Percentiles rank a stretch among this genome's conserved stretches.
phyloP scores from a whole-genome alignment of 2,329 filamentous ascomycete species.

The Claviceps sorghi region DNA sequence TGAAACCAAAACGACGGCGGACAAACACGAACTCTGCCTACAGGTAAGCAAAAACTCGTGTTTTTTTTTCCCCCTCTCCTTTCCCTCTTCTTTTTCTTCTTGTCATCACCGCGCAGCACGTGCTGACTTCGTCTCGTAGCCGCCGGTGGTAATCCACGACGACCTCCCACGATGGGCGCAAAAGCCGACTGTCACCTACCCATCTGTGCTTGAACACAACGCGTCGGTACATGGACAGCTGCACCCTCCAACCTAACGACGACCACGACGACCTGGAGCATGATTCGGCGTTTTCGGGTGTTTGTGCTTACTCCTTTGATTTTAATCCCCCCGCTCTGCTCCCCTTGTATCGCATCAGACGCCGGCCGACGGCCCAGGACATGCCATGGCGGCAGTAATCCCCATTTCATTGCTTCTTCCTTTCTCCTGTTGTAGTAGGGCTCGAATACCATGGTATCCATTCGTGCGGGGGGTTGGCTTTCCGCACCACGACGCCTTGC shows the following conservation, averaged over 20 bases:
- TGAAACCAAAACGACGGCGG: constrained; percentile 18
- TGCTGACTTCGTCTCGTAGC: constrained; percentile 10
- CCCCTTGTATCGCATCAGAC: no score
- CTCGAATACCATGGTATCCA: no score
- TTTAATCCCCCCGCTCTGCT: neutral
- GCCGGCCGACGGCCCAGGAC: no score
- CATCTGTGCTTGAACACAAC: neutral
- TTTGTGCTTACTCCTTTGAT: neutral
- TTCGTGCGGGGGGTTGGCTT: no score
- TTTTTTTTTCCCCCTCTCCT: no score
- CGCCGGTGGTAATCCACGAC: constrained; percentile 19
- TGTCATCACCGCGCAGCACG: neutral
- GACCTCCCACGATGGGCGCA: neutral
- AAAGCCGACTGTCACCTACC: neutral
- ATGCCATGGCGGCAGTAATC: no score
- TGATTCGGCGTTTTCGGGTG: constrained; percentile 1
- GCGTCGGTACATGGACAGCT: neutral
- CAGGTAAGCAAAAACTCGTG: constrained; percentile 20
- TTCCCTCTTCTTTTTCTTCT: neutral
- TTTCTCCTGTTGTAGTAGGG: no score
- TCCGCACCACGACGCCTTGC: no score
- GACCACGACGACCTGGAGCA: constrained; percentile 5
- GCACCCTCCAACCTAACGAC: neutral
- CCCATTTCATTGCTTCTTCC: no score
- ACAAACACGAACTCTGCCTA: constrained; percentile 24